Evolutionary conservation across 192 early-diverging fungal genomes (phyloP).

Genomic region (Podila horticola): DNA sequence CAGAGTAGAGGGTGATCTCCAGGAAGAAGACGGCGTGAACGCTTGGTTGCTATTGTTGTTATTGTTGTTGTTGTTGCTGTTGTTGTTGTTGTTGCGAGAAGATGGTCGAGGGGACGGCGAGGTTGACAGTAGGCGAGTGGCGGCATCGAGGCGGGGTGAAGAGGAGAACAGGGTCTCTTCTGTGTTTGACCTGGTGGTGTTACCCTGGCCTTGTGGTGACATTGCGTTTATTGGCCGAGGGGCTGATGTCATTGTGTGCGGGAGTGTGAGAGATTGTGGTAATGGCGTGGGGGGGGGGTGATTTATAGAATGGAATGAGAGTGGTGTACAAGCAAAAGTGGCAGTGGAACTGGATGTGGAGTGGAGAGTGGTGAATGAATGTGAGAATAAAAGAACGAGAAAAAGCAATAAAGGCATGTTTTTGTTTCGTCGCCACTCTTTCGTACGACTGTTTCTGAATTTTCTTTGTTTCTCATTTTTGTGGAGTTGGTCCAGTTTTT

Average conservation of each 20-base stretch:
- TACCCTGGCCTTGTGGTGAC: background rate
- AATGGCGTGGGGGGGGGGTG: too few relatives aligned
- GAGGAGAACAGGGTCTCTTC: constrained; percentile 35
- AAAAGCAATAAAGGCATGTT: background rate
- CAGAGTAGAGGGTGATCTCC: constrained; percentile 48
- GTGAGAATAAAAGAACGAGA: background rate
- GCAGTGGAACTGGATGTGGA: background rate
- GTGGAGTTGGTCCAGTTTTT: too few relatives aligned
- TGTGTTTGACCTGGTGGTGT: background rate
- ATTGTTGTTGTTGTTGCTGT: constrained; percentile 4
- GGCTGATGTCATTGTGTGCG: constrained; percentile 13
- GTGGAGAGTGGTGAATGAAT: background rate
- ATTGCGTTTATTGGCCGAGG: constrained; percentile 11
- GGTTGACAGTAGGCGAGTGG: constrained; percentile 33
- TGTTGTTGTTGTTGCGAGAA: constrained; percentile 27
- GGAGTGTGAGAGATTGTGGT: too few relatives aligned
- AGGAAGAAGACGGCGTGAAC: constrained; percentile 38
- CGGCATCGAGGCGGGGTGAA: constrained; percentile 36
- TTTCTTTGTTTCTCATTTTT: too few relatives aligned
- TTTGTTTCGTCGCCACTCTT: background rate
- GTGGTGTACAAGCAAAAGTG: background rate
- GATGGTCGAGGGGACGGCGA: constrained; percentile 26
- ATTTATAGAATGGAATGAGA: background rate
- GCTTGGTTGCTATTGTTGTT: background rate
- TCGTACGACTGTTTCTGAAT: too few relatives aligned